A percentile compares a stretch with the other conserved stretches of the same genome.
Conservation (phyloP, 2,329 filamentous ascomycete genomes). For the Aspergillus sergii region DNA sequence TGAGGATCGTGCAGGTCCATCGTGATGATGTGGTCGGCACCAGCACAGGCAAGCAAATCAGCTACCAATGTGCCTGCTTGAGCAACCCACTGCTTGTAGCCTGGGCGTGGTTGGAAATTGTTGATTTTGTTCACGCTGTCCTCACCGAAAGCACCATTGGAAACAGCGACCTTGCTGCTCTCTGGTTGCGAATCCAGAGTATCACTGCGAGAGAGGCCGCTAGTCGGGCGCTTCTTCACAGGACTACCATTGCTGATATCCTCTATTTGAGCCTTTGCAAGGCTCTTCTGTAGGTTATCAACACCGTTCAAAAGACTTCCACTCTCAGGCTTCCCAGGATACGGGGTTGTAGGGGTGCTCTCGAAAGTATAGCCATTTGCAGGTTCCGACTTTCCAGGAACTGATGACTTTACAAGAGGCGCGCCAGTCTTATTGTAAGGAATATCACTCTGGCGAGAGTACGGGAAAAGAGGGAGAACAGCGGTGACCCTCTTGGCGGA, state of each 20-base stretch:
- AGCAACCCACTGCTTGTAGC: conserved; percentile 98
- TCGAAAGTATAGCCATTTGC: conserved; percentile 78
- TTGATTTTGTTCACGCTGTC: conserved; percentile 53
- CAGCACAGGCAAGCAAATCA: conserved; percentile 90
- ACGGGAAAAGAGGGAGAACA: conserved; percentile 92
- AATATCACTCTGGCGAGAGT: conserved; percentile 92
- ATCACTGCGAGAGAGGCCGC: conserved; percentile 42
- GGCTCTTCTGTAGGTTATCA: conserved; percentile 70
- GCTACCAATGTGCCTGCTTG: conserved; percentile 94
- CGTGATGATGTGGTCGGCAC: conserved; percentile 94
- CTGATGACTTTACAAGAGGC: conserved; percentile 73
- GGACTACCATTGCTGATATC: conserved; percentile 49
- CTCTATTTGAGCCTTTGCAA: conserved; percentile 68
- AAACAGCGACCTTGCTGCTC: conserved; percentile 28
- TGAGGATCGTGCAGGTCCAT: conserved; percentile 97
- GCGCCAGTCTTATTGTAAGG: conserved; percentile 96
- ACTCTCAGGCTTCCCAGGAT: conserved; percentile 69
- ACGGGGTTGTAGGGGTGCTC: conserved; percentile 84
- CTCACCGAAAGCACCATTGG: conserved; percentile 63
- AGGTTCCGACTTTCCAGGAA: conserved; percentile 27
- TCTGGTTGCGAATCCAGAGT: conserved; percentile 42
- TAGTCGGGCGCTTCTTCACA: conserved; percentile 48
- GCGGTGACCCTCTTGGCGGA: conserved; percentile 92
- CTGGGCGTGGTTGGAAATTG: conserved; percentile 79
- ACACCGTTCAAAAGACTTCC: conserved; percentile 67